Base-by-base conservation (phyloP, 2,329 filamentous ascomycete species). In the Colletotrichum sublineola region DNA sequence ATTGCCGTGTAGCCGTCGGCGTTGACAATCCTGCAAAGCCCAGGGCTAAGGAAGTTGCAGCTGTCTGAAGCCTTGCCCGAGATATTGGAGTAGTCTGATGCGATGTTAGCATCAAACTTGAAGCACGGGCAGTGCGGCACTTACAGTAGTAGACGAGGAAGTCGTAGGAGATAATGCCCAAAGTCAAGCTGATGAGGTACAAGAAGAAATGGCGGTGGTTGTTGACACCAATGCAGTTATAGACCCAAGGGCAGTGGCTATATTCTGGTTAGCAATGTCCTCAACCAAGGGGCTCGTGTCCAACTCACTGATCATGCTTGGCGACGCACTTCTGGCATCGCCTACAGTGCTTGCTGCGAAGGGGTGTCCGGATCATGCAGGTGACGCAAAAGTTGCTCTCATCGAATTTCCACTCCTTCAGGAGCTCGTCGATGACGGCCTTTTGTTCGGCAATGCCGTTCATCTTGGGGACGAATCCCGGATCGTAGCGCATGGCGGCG, bases 161-260 rank as follows among this genome's bases (percentile, higher is more conserved):
- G 75, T 97, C 89, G 75, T 95, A 92, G 2, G 90, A 77, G 3
- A 93, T 75, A 46, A 98, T 92, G 40, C 94, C 94, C 20, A 93
- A 75, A 67, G 94, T 93, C 74, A 99, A 84, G 77, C 84, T 91
- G 53, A 97, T 84, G 24, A 99, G 88, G 80, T 98, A 99, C 62
- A 98, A 85, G 78, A 98, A 93, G 82, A 99, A 99, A 77, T 98
- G 95, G 18, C 96, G 92, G 79, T 98, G 93, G 81, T 98, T 99
- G 84, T 98, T 98, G 75, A 96, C 90, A 55, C 94, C 96, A 53
- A 99, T 90, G 78, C 96, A 99, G 82, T 98, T 98, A 83, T 97
- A 93, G 33, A 98, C 94, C 96, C 96, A 99, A 0, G 96, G 96
- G 79, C 96, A 99, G 80, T 99, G 96, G 79, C 94, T 97, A 68